Evolutionary conservation across 140 eudicot genomes (phyloP).

Genomic region (Ambrosia hybrid): DNA sequence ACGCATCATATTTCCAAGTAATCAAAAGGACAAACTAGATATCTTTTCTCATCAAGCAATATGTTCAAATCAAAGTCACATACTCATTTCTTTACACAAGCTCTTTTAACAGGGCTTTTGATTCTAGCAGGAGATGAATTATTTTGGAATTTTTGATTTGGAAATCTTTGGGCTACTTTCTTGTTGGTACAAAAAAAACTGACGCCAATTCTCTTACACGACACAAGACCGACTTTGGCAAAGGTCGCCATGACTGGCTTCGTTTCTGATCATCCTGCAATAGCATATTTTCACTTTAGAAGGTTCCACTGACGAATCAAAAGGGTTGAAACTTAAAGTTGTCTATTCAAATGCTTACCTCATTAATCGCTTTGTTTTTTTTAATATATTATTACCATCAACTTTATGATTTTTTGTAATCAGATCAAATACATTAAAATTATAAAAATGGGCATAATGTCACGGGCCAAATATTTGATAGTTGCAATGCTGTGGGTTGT

Average conservation of each 20-base stretch:
- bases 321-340: background rate
- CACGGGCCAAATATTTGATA: no score
- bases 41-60: background rate
- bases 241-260: constrained; percentile 76
- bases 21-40: constrained; percentile 4
- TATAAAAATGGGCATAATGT: background rate
- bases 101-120: constrained; percentile 27
- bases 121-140: constrained; percentile 41
- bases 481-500: no score
- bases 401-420: background rate
- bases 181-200: constrained; percentile 57
- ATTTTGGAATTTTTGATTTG: constrained; percentile 40
- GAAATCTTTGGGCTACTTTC: constrained; percentile 40
- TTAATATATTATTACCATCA: background rate
- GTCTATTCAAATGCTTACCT: background rate
- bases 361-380: background rate
- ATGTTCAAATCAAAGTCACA: constrained; percentile 15
- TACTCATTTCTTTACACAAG: constrained; percentile 32
- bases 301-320: background rate
- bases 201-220: constrained; percentile 71
- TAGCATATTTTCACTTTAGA: background rate
- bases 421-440: background rate
- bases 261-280: constrained; percentile 59
- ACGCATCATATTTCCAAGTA: constrained; percentile 13
- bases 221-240: constrained; percentile 62